Conservation (phyloP, 495 filamentous ascomycete genomes). For the Xylaria acuta region DNA sequence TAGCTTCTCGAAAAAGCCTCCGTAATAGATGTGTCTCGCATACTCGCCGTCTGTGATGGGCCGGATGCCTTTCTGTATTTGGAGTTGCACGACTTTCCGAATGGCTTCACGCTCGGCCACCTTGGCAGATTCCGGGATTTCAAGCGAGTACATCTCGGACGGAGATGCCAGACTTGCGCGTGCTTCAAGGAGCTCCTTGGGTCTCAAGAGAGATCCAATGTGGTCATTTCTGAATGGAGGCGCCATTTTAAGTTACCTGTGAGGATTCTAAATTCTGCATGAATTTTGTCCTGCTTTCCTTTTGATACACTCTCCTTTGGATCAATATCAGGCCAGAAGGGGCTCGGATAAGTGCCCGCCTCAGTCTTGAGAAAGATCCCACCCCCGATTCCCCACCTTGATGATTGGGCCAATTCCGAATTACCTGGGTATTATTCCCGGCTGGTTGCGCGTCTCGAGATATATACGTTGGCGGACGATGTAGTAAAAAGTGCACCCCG, state of each 20-base stretch:
- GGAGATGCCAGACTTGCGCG: constrained; percentile 46
- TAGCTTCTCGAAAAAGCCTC: constrained; percentile 77
- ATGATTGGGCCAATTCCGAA: constrained; percentile 2
- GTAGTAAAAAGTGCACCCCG: not conserved
- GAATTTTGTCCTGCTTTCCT: not conserved
- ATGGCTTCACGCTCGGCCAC: constrained; percentile 69
- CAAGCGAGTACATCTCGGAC: constrained; percentile 51
- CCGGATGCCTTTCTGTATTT: constrained; percentile 69
- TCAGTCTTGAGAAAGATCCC: not conserved
- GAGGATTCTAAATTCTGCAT: not conserved
- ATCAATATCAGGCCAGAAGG: not conserved
- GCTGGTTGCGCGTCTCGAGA: not conserved
- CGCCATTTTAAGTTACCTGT: constrained; percentile 36
- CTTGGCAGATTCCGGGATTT: constrained; percentile 50
- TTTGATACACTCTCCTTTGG: not conserved
- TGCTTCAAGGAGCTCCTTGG: constrained; percentile 67
- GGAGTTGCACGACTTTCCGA: constrained; percentile 66
- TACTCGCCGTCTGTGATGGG: constrained; percentile 80
- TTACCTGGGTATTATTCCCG: not conserved
- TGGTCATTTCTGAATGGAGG: constrained; percentile 85
- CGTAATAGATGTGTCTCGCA: constrained; percentile 67
- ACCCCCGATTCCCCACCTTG: not conserved
- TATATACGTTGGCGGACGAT: not conserved
- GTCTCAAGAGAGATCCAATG: constrained; percentile 79
- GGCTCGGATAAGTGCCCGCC: not conserved